A percentile compares a stretch with the other conserved stretches of the same genome.
Conservation (phyloP, 129 eudicot genomes). For the Lactuca sativa region DNA sequence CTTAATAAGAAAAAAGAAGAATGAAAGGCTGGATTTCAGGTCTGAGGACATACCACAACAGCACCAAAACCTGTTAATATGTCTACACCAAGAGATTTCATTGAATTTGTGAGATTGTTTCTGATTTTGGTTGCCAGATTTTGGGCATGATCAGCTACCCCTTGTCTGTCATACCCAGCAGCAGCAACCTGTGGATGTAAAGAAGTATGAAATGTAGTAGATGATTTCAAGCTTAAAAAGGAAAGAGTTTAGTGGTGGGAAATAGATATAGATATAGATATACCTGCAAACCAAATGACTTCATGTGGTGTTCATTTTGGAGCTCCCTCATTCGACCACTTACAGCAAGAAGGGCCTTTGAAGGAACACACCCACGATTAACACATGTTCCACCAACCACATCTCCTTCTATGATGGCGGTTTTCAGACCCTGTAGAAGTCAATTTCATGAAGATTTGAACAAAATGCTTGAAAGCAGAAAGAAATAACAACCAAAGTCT, state of each 20-base stretch:
- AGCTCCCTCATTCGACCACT: constrained; percentile 99
- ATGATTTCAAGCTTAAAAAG: neutral
- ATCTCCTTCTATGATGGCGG: constrained; percentile 96
- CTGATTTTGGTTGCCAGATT: constrained; percentile 92
- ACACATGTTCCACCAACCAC: constrained; percentile 99
- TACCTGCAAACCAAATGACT: constrained; percentile 97
- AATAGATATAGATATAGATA: constrained; percentile 9
- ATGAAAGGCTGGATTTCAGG: constrained; percentile 8
- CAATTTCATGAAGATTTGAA: neutral
- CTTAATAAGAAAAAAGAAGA: constrained; percentile 11
- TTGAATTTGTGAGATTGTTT: constrained; percentile 78
- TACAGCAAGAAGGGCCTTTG: constrained; percentile 98
- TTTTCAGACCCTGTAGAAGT: constrained; percentile 78
- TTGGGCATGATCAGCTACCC: constrained; percentile 92
- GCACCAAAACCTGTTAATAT: constrained; percentile 90
- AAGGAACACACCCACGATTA: constrained; percentile 97
- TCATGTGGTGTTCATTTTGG: constrained; percentile 95
- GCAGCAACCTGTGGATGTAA: constrained; percentile 73
- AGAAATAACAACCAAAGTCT: no score
- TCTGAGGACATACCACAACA: constrained; percentile 67
- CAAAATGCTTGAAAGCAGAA: neutral
- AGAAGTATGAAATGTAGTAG: neutral
- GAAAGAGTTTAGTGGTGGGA: neutral
- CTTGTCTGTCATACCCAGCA: constrained; percentile 96
- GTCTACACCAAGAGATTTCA: constrained; percentile 97